Base-by-base conservation (phyloP, 768 basidiomycete genomes). In the Amanita rimosa region DNA sequence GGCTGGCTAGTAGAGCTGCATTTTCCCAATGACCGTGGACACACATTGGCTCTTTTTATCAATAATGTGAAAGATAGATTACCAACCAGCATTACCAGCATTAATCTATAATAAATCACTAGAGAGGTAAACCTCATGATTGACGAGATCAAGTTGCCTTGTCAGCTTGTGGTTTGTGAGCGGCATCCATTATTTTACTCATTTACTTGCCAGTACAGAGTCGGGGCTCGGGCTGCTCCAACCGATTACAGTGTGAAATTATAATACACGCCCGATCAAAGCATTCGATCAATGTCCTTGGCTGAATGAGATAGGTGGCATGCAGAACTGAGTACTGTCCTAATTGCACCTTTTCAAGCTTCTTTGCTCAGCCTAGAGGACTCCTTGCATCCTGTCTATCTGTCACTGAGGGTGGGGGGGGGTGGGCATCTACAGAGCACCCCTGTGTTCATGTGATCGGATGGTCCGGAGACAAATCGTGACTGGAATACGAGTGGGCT, bases 401-500 rank as follows among this genome's bases (percentile, higher is more conserved):
- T n/a, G n/a, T n/a, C n/a, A n/a, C n/a, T n/a, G 16, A 11, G 16
- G 21, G 14, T 45, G 11, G 31, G 17, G 21, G n/a, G 21, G 34
- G 22, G 14, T 36, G 33, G n/a, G 21, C 13, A n/a, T 5, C 22
- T 16, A 11, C 14, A 38, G 5, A 16, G 11, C 34, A 31, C 47
- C 47, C 38, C 37, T 39, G 37, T n/a, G n/a, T 48, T 33, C 11
- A 27, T 34, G 39, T 48, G 47, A 48, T 48, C 47, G 47, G 47
- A 48, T 48, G 47, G 47, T 48, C 46, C 46, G 46, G 46, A 48
- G 36, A 39, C 46, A 39, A 48, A 48, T 48, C 37, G 21, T 48
- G 37, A 39, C 37, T 39, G 22, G 37, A 39, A 26, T 39, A 48
- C 46, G 37, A 48, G 9, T 47, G 26, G 46, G 36, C 46, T 48